These are phyloP conservation scores for Trypanosoma conorhini DNA, from an alignment of 208 protist species.

Conservation along the genomic window DNA sequence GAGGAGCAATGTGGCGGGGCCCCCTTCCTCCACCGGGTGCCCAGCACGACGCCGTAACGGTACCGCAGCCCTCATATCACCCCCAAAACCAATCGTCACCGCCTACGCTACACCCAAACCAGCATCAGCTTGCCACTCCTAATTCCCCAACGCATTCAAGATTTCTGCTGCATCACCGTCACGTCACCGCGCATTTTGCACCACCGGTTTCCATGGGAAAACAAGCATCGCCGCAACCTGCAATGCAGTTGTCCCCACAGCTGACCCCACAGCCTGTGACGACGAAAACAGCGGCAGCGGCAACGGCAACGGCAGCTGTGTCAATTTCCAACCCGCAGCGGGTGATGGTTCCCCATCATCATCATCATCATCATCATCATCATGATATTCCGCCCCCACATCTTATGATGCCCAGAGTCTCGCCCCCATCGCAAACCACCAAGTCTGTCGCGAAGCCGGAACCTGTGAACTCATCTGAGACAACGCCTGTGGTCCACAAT, in stretches of 20 bases:
- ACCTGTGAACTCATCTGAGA: constrained; percentile 11
- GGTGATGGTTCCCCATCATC: constrained; percentile 19
- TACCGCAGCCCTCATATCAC: constrained; percentile 21
- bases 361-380: constrained; percentile 24
- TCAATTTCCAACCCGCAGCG: constrained; percentile 10
- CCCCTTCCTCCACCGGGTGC: background rate
- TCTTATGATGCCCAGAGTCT: background rate
- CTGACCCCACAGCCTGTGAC: background rate
- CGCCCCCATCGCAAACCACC: constrained; percentile 5
- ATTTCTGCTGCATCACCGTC: constrained; percentile 17
- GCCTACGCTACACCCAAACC: constrained; percentile 13
- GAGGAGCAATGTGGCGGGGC: constrained; percentile 22
- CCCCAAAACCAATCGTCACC: constrained; percentile 23
- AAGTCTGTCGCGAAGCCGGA: constrained; percentile 17
- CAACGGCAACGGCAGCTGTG: constrained; percentile 2
- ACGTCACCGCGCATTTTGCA: constrained; percentile 8
- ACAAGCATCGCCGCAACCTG: constrained; percentile 9
- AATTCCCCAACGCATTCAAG: constrained; percentile 16
- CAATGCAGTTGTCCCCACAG: constrained; percentile 10
- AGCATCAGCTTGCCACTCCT: constrained; percentile 22
- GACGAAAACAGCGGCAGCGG: background rate
- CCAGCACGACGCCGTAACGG: constrained; percentile 18
- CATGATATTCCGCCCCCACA: constrained; percentile 25
- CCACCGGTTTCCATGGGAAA: constrained; percentile 18
- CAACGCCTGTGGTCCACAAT: constrained; percentile 14